A percentile compares a stretch with the other conserved stretches of the same genome.
Evolutionary conservation across 768 basidiomycete genomes (phyloP).

Genomic region (Termitomyces sp.): DNA sequence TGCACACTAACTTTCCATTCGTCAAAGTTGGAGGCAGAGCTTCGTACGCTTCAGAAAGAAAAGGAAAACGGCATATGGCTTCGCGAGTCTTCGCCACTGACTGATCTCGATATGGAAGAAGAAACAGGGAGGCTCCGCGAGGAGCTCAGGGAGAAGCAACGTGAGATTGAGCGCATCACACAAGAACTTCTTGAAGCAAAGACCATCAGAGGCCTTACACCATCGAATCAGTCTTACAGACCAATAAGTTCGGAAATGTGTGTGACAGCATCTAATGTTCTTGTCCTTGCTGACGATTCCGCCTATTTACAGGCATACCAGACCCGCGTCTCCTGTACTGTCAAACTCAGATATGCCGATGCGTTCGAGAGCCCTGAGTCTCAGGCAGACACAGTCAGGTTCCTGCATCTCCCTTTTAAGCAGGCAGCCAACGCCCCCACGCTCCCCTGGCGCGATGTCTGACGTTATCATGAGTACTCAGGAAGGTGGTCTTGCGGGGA

Average conservation of each 20-base stretch:
- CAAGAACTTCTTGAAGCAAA: slow-evolving; percentile 16
- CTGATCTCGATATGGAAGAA: slow-evolving; percentile 26
- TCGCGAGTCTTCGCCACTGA: slow-evolving; percentile 22
- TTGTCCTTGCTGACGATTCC: background rate
- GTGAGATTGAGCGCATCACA: slow-evolving; percentile 22
- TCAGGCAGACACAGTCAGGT: slow-evolving; percentile 39
- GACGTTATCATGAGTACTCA: background rate
- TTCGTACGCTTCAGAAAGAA: slow-evolving; percentile 17
- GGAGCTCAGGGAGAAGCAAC: slow-evolving; percentile 18
- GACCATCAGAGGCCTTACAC: background rate
- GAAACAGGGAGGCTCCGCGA: slow-evolving; percentile 21
- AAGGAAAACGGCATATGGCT: slow-evolving; percentile 17
- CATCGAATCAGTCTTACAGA: background rate
- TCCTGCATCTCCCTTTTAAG: slow-evolving; percentile 40
- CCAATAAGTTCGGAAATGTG: slow-evolving; percentile 5
- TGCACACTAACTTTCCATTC: background rate
- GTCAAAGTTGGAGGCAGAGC: slow-evolving; percentile 24
- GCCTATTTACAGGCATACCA: background rate
- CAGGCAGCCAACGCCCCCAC: slow-evolving; percentile 47
- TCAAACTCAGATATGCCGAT: slow-evolving; percentile 1
- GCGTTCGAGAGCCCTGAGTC: slow-evolving; percentile 5
- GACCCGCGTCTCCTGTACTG: slow-evolving; percentile 2
- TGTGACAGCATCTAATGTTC: background rate
- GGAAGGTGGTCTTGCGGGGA: background rate
- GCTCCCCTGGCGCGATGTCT: slow-evolving; percentile 12